phyloP scores from a whole-genome alignment of 148 eudicot genomes.

The Spergularia bocconei region DNA sequence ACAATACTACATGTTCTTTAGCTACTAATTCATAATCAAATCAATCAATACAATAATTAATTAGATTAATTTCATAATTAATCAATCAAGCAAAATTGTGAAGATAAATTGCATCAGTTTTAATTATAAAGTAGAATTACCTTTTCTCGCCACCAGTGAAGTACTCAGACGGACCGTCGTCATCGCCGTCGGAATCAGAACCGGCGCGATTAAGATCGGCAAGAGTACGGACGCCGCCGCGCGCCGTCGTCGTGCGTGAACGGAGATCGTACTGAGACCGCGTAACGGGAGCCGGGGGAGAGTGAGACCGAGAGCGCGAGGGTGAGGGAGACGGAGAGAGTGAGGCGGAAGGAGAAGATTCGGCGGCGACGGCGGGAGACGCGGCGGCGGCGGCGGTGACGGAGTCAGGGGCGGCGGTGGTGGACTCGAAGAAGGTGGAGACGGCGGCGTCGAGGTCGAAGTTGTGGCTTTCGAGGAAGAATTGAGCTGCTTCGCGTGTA shows the following conservation, averaged over 20 bases:
- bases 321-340: slow-evolving; percentile 37
- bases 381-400: slow-evolving; percentile 17
- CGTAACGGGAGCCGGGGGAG: slow-evolving; percentile 32
- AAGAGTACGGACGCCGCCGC: slow-evolving; percentile 47
- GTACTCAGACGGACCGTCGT: slow-evolving; percentile 52
- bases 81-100: neutral
- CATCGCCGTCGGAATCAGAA: slow-evolving; percentile 35
- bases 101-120: neutral
- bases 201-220: slow-evolving; percentile 47
- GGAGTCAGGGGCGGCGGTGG: slow-evolving; percentile 23
- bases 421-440: slow-evolving; percentile 68
- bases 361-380: neutral
- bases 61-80: neutral
- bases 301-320: slow-evolving; percentile 50
- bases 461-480: slow-evolving; percentile 72
- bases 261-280: slow-evolving; percentile 47
- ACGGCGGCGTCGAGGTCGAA: slow-evolving; percentile 78
- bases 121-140: slow-evolving; percentile 21
- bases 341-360: slow-evolving; percentile 13
- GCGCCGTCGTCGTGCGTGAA: slow-evolving; percentile 20
- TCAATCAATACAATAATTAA: neutral
- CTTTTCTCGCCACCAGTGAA: slow-evolving; percentile 73
- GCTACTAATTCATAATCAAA: neutral
- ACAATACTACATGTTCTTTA: neutral
- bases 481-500: slow-evolving; percentile 51